Conservation (phyloP, 345 rosid genomes). For the Moringa oleifera region DNA sequence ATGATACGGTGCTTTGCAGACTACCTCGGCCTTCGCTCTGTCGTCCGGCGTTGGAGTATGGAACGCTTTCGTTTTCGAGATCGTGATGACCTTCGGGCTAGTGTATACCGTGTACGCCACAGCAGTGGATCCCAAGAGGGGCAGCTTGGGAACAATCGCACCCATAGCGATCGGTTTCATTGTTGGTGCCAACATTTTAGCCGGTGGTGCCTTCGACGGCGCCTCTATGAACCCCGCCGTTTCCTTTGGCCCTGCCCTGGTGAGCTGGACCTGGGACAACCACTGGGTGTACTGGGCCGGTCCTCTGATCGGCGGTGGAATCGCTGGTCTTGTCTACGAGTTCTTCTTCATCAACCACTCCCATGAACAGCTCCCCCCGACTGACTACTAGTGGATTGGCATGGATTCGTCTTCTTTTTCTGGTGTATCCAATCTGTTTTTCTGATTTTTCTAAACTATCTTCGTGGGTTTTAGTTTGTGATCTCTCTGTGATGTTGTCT, state of each 20-base stretch:
- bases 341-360: conserved; percentile 51
- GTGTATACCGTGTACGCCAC: conserved; percentile 94
- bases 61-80: conserved; percentile 84
- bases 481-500: conserved; percentile 1
- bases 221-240: conserved; percentile 98
- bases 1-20: conserved; percentile 27
- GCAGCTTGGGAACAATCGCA: conserved; percentile 62
- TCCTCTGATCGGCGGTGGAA: conserved; percentile 77
- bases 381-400: conserved; percentile 48
- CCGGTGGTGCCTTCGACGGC: conserved; percentile 87
- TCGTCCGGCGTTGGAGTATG: conserved; percentile 67
- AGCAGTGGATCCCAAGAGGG: conserved; percentile 82
- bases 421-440: conserved; percentile 17
- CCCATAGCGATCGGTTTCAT: conserved; percentile 89
- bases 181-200: conserved; percentile 86
- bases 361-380: conserved; percentile 60
- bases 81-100: conserved; percentile 90
- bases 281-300: conserved; percentile 99
- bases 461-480: conserved; percentile 18
- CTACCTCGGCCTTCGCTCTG: conserved; percentile 54
- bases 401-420: background rate
- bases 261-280: conserved; percentile 83
- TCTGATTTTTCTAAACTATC: too few species aligned
- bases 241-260: conserved; percentile 88
- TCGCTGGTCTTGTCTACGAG: conserved; percentile 79